phyloP scores from a whole-genome alignment of 768 basidiomycete genomes.

The Boletus vermiculosoides region DNA sequence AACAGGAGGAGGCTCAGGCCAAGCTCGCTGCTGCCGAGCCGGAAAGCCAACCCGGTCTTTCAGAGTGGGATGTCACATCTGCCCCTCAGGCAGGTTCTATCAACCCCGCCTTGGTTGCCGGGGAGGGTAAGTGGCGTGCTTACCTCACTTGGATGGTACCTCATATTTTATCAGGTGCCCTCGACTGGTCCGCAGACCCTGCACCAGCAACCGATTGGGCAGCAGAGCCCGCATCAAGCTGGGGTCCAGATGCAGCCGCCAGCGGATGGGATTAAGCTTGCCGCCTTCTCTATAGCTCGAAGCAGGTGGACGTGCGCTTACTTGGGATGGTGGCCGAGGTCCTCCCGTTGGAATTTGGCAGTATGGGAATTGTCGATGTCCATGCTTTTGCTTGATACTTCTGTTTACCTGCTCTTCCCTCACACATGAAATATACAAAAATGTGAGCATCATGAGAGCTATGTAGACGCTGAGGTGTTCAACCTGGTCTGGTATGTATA shows the following conservation, averaged over 20 bases:
- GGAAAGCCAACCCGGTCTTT: constrained; percentile 47
- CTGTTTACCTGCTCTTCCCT: constrained; percentile 16
- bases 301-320: constrained; percentile 1
- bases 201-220: constrained; percentile 75
- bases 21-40: constrained; percentile 65
- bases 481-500: no score
- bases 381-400: constrained; percentile 18
- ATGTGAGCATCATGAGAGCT: constrained; percentile 6
- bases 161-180: constrained; percentile 45
- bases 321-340: background rate
- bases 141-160: background rate
- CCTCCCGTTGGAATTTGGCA: constrained; percentile 7
- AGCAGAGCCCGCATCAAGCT: constrained; percentile 61
- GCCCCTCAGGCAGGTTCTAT: constrained; percentile 68
- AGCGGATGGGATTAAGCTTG: constrained; percentile 32
- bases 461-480: background rate
- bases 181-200: constrained; percentile 83
- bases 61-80: constrained; percentile 76
- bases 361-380: constrained; percentile 18
- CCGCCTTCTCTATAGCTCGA: background rate
- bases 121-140: constrained; percentile 43
- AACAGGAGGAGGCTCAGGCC: constrained; percentile 88
- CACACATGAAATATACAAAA: constrained; percentile 19
- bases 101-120: constrained; percentile 72
- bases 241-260: constrained; percentile 35